Evolutionary conservation across 2,329 filamentous ascomycete genomes (phyloP).

Genomic region (Trichoderma pleuroti): DNA sequence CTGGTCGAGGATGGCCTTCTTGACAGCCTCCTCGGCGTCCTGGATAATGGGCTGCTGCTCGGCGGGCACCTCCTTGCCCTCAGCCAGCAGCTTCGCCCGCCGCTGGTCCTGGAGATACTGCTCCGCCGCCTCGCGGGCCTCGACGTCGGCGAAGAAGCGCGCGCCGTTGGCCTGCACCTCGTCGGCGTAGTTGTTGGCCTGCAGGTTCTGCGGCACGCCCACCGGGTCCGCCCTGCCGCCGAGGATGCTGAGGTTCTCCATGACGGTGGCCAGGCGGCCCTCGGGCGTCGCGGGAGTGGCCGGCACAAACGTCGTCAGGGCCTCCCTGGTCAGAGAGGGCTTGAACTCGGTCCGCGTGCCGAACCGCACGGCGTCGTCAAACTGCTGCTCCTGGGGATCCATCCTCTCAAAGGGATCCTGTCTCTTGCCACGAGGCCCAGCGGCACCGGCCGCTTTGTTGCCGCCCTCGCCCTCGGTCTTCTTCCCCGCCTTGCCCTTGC

Average conservation of each 20-base stretch:
- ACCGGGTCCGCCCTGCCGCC: constrained; percentile 36
- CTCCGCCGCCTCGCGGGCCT: constrained; percentile 32
- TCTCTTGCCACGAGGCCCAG: constrained; percentile 21
- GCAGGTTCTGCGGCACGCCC: constrained; percentile 30
- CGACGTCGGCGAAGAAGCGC: constrained; percentile 33
- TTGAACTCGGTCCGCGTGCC: constrained; percentile 31
- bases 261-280: constrained; percentile 33
- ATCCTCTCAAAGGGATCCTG: constrained; percentile 27
- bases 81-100: constrained; percentile 21
- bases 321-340: constrained; percentile 35
- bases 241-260: constrained; percentile 37
- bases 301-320: constrained; percentile 32
- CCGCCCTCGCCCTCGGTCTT: constrained; percentile 26
- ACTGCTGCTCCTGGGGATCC: constrained; percentile 35
- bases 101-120: constrained; percentile 28
- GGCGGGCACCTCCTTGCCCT: constrained; percentile 11
- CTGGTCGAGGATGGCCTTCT: constrained; percentile 32
- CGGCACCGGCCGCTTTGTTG: constrained; percentile 14
- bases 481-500: constrained; percentile 22
- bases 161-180: constrained; percentile 30
- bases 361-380: constrained; percentile 36
- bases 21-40: constrained; percentile 34
- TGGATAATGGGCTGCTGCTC: constrained; percentile 28
- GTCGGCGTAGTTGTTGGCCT: constrained; percentile 31
- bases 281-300: constrained; percentile 27